Evolutionary conservation across 495 filamentous ascomycete species (phyloP).

Genomic region (Neurospora sp.): DNA sequence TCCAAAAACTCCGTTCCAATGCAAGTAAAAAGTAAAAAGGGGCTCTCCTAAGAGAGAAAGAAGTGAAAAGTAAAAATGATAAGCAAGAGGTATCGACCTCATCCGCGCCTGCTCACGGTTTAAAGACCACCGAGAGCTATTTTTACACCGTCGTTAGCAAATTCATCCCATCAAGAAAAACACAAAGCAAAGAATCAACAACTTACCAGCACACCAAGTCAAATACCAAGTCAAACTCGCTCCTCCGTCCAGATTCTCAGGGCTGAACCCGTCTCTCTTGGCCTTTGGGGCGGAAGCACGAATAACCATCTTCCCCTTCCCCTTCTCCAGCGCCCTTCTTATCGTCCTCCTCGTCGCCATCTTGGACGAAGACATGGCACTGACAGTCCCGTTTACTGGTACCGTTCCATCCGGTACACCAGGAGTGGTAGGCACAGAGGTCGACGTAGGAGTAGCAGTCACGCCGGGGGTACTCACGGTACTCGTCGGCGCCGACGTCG

Average conservation of each 20-base stretch:
- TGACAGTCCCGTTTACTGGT: neutral
- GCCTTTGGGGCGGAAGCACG: too few species aligned
- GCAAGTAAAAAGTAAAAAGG: neutral
- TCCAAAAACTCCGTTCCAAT: neutral
- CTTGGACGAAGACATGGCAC: neutral
- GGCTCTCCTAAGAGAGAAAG: neutral
- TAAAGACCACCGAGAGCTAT: neutral
- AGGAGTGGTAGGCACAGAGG: neutral
- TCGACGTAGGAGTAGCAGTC: neutral
- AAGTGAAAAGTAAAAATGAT: neutral
- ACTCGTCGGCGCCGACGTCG: neutral
- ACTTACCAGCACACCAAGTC: conserved; percentile 58
- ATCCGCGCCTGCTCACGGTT: neutral
- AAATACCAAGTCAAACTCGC: conserved; percentile 85
- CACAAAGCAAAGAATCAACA: neutral
- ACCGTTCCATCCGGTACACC: neutral
- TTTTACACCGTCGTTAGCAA: neutral
- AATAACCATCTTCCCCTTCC: conserved; percentile 25
- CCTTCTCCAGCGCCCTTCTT: neutral
- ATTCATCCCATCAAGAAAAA: neutral
- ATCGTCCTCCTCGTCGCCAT: neutral
- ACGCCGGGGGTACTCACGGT: neutral
- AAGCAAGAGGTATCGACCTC: too few species aligned
- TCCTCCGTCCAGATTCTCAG: conserved; percentile 52
- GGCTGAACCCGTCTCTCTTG: neutral